Evolutionary conservation across 2,329 filamentous ascomycete species (phyloP), one percentile per base, ranked within the genome.

Genomic region (Aspergillus pseudoglaucus): DNA sequence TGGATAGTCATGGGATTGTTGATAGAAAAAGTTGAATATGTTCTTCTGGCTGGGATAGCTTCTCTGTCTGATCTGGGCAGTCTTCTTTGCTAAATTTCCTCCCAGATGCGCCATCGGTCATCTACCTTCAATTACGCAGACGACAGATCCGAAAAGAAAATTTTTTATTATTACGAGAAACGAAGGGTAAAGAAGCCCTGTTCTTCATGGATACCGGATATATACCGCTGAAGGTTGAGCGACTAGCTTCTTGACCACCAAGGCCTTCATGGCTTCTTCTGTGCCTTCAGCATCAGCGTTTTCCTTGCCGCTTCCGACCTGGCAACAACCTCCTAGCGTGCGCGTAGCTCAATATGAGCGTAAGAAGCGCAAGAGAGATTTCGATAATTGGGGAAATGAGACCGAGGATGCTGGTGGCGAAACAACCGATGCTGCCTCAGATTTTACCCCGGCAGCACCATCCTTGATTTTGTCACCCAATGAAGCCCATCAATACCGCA

Each of bases 401-500:
- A 53, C 59, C 14, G 50, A 54, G 6, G 57, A 57, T 37, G 52
- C 47, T 12, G 60, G 56, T 42, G 57, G 54, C 32, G 60, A 61
- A 39, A 59, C 59, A 35, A 63, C 61, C 10, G 63, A 66, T 51
- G 58, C 56, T 45, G 55, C 53, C 15, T 65, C 59, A 7, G 59
- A 64, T 17, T 49, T 49, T 20, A 56, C 50, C 10, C 52, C 54
- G 41, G 52, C 55, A 4, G 53, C 50, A 12, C 47, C 56, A 10
- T 58, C 63, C 15, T 48, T 64, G 35, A 53, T 64, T 18, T 52
- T 73, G 15, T 65, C 69, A 7, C 70, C 70, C 7, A 59, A 66
- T 41, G 71, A 73, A 56, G 62, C 64, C 38, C 61, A 67, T 47
- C 71, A 75, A 57, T 72, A 71, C 56, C 66, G 67, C 48, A 55